phyloP scores from a whole-genome alignment of 768 basidiomycete species.

The Coprinellus aureogranulatus region DNA sequence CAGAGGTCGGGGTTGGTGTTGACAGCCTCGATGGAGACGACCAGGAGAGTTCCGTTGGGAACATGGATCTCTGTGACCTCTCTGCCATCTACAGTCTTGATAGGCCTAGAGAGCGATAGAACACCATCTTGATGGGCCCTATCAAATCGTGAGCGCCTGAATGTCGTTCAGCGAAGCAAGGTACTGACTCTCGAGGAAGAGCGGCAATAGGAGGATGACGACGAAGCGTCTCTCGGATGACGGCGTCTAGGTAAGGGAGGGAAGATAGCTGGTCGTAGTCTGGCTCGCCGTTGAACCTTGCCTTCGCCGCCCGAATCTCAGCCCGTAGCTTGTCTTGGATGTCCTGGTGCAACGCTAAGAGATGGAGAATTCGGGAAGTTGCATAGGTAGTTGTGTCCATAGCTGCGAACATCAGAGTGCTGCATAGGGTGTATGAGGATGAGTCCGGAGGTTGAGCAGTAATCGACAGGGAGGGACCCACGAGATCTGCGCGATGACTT shows the following conservation, averaged over 20 bases:
- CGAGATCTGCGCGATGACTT: conserved; percentile 38
- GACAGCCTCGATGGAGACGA: conserved; percentile 34
- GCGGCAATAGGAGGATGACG: not conserved
- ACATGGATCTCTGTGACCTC: conserved; percentile 33
- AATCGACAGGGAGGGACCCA: conserved; percentile 9
- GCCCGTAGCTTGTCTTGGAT: conserved; percentile 35
- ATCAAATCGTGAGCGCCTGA: not conserved
- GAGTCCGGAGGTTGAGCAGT: not conserved
- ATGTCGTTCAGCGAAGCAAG: not conserved
- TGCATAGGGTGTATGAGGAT: conserved; percentile 8
- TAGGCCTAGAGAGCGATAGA: conserved; percentile 40
- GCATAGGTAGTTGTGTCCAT: conserved; percentile 42
- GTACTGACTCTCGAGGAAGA: not conserved
- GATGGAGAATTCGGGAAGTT: conserved; percentile 29
- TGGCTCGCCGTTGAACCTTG: conserved; percentile 21
- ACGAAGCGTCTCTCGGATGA: conserved; percentile 38
- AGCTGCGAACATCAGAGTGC: conserved; percentile 39
- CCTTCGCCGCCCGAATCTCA: conserved; percentile 29
- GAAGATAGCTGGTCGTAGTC: conserved; percentile 34
- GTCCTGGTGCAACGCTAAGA: conserved; percentile 32
- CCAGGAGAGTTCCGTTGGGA: conserved; percentile 35
- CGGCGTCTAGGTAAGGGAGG: conserved; percentile 38
- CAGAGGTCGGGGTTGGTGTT: conserved; percentile 43
- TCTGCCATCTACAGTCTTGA: conserved; percentile 37
- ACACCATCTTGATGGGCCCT: conserved; percentile 28